Evolutionary conservation across 805 yeast genomes (phyloP).

Genomic region (Candida stauntonica): DNA sequence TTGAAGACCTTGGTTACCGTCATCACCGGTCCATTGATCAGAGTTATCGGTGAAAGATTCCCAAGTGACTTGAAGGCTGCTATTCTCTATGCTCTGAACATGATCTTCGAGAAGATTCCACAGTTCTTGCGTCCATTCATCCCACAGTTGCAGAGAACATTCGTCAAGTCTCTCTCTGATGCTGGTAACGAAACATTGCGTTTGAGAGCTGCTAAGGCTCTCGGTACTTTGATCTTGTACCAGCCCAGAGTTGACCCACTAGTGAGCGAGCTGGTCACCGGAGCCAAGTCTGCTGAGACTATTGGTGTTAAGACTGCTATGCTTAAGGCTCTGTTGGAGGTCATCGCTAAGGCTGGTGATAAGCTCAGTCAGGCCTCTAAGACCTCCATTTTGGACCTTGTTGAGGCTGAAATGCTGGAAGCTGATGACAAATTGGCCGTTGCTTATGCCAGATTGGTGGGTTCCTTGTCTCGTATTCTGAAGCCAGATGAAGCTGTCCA

Average conservation of each 20-base stretch:
- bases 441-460: constrained; percentile 75
- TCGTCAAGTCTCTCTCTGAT: constrained; percentile 87
- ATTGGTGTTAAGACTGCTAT: constrained; percentile 78
- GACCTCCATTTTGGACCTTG: constrained; percentile 59
- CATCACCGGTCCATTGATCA: constrained; percentile 95
- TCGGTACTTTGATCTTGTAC: constrained; percentile 81
- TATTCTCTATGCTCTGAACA: constrained; percentile 80
- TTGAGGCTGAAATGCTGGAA: constrained; percentile 61
- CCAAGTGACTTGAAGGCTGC: constrained; percentile 90
- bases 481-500: constrained; percentile 57
- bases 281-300: constrained; percentile 62
- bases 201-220: constrained; percentile 80
- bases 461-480: constrained; percentile 68
- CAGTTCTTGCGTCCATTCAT: constrained; percentile 89
- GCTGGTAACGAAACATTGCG: constrained; percentile 67
- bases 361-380: constrained; percentile 75
- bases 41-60: constrained; percentile 96
- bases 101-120: constrained; percentile 77
- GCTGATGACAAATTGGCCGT: constrained; percentile 60
- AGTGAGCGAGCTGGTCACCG: constrained; percentile 74
- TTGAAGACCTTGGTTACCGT: constrained; percentile 87
- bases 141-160: constrained; percentile 96
- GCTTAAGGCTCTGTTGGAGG: constrained; percentile 79
- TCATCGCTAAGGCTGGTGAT: constrained; percentile 72
- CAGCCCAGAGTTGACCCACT: constrained; percentile 95